Evolutionary conservation across 495 filamentous ascomycete genomes (phyloP), one percentile per base, ranked within the genome.

Genomic region (Recurvomyces mirabilis): DNA sequence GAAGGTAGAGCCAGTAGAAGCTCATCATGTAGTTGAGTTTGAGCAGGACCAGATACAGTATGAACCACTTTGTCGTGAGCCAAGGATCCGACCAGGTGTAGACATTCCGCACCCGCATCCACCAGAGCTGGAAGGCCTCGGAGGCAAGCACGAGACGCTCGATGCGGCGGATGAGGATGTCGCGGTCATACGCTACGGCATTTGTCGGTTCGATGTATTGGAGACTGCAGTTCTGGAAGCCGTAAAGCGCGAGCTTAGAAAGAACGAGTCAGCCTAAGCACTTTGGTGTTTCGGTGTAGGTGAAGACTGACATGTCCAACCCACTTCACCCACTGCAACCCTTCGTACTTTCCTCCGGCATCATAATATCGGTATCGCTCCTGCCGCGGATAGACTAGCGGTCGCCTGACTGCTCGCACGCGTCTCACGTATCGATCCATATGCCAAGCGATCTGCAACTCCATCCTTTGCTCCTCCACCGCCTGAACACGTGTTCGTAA

Each of bases 31-130:
- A 53, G 14, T 43, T 38, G n/a, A 32, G 39, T 13, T 57, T 50
- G 51, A 53, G 47, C 15, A 59, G n/a, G 12, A 49, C 13, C 10
- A 47, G 18, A 15, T 32, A 59, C 11, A 59, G 13, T 3, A 29
- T 18, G 29, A 59, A 36, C 58, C 58, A 60, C 23, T 25, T 41
- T 14, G 19, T 25, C 6, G 58, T 59, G 15, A 50, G 24, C 33
- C 33, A 46, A 2, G 53, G 56, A 36, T 60, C 53, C 45, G 56
- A 53, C 58, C 58, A 60, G 4, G 39, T 39, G 43, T 58, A 60
- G 6, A 60, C 34, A 7, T 42, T 43, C 1, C 58, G 49, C 15
- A 60, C 20, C 19, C 43, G 38, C 14, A 54, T 37, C 25, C 56
- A 52, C 58, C 58, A 60, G 14, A 25, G 17, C 41, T 60, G 58